Percentiles rank a stretch among this genome's conserved stretches.
These are phyloP conservation scores for Saprolegnia diclina DNA, from an alignment of 352 stramenopile genomes.

Conservation along the genomic window DNA sequence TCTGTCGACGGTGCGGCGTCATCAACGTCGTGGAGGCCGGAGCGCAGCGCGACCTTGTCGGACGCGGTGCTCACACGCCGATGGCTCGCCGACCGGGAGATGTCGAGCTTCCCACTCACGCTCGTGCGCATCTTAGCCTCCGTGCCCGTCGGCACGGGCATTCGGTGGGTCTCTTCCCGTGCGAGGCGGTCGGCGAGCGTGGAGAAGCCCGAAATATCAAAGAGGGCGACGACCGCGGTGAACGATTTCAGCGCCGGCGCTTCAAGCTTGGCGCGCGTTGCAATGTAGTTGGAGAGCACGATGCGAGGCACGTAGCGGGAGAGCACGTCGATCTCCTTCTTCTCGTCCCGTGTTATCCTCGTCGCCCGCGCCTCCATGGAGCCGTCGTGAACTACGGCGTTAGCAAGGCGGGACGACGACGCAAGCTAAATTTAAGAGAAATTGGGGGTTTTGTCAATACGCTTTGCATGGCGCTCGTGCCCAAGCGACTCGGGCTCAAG, in stretches of 20 bases:
- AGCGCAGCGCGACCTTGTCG: background rate
- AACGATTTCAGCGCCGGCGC: conserved; percentile 48
- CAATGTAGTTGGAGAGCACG: conserved; percentile 55
- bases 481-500: conserved; percentile 77
- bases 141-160: background rate
- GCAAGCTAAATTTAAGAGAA: background rate
- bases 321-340: conserved; percentile 59
- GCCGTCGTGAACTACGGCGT: no score
- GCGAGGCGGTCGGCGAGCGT: conserved; percentile 54
- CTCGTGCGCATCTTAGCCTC: background rate
- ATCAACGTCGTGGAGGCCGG: background rate
- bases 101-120: conserved; percentile 2
- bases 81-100: conserved; percentile 6
- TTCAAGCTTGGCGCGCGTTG: conserved; percentile 40
- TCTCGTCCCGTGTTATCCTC: conserved; percentile 16
- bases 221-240: conserved; percentile 62
- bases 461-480: conserved; percentile 48
- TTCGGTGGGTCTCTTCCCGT: conserved; percentile 28
- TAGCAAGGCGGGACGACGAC: background rate
- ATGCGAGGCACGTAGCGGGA: conserved; percentile 68
- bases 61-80: conserved; percentile 9
- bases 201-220: conserved; percentile 84
- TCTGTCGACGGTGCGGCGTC: background rate
- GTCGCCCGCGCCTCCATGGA: background rate
- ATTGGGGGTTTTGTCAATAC: background rate